These are phyloP conservation scores for Silene noctiflora DNA, from an alignment of 179 eudicot species.

Conservation along the genomic window DNA sequence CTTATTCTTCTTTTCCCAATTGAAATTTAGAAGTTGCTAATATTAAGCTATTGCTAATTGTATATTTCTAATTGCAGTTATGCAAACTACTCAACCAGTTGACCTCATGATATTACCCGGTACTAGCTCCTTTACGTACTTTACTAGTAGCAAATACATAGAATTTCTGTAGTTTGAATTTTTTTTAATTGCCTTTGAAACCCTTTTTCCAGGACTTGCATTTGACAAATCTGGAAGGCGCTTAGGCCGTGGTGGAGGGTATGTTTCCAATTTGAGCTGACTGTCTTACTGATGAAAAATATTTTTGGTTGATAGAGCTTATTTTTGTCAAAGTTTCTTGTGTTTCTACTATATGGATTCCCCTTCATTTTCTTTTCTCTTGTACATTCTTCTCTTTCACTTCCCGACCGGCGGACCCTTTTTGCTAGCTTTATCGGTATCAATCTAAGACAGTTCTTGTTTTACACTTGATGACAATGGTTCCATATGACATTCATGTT, in stretches of 20 bases:
- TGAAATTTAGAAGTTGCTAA: not conserved
- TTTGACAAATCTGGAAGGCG: conserved; percentile 94
- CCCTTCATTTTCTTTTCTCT: too few relatives aligned
- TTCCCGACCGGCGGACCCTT: too few relatives aligned
- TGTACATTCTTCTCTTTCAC: too few relatives aligned
- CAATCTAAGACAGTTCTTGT: too few relatives aligned
- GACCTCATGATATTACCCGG: conserved; percentile 92
- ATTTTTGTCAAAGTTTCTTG: not conserved
- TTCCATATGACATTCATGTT: too few relatives aligned
- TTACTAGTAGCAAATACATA: conserved; percentile 1
- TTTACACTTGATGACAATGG: too few relatives aligned
- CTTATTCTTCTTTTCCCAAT: not conserved
- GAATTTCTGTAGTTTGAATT: not conserved
- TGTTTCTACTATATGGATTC: not conserved
- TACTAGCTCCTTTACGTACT: conserved; percentile 29
- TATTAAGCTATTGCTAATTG: not conserved
- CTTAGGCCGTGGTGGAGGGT: conserved; percentile 99
- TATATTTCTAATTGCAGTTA: conserved; percentile 51
- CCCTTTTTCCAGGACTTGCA: conserved; percentile 67
- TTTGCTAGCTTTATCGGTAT: too few relatives aligned
- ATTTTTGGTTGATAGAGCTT: not conserved
- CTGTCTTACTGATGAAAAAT: not conserved
- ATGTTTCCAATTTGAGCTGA: conserved; percentile 26
- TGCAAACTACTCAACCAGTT: conserved; percentile 79
- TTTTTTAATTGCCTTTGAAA: not conserved